Evolutionary conservation across 2,329 filamentous ascomycete species (phyloP).

Genomic region (Cordyceps militaris): DNA sequence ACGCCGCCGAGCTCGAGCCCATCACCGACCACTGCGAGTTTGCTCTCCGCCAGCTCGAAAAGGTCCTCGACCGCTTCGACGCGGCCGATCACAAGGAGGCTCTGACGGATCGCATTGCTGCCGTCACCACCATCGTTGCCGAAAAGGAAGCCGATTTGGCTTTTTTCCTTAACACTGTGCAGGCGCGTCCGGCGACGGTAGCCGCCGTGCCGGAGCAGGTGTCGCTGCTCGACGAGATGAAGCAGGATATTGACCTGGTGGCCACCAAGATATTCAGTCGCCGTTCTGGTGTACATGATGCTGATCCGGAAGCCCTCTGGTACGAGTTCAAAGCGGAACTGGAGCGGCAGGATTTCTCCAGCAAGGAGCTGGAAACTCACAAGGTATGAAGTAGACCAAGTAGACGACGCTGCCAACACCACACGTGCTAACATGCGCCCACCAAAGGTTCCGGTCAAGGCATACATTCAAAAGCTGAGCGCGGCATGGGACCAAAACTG

Average conservation of each 20-base stretch:
- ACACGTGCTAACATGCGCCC: constrained; percentile 16
- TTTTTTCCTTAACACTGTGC: constrained; percentile 50
- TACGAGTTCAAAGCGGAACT: constrained; percentile 52
- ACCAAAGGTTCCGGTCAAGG: constrained; percentile 47
- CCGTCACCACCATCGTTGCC: constrained; percentile 40
- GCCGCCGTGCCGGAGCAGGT: constrained; percentile 30
- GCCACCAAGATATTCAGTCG: constrained; percentile 44
- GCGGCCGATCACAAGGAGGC: constrained; percentile 24
- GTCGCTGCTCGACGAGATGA: constrained; percentile 44
- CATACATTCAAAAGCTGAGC: constrained; percentile 55
- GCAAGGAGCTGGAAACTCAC: constrained; percentile 46
- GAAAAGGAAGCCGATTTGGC: constrained; percentile 48
- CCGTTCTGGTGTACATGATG: constrained; percentile 30
- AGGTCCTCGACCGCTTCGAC: constrained; percentile 42
- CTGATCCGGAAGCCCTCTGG: constrained; percentile 49
- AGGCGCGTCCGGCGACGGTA: constrained; percentile 41
- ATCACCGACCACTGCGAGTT: constrained; percentile 50
- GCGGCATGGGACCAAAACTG: constrained; percentile 37
- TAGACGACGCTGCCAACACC: constrained; percentile 5
- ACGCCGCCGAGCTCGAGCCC: constrained; percentile 41
- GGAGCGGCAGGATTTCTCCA: constrained; percentile 50
- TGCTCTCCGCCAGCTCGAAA: constrained; percentile 47
- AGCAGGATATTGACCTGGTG: constrained; percentile 53
- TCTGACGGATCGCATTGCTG: constrained; percentile 32
- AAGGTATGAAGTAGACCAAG: constrained; percentile 54